Evolutionary conservation across 768 basidiomycete species (phyloP), one percentile per base, ranked within the genome.

Genomic region (Leccinum boreale): DNA sequence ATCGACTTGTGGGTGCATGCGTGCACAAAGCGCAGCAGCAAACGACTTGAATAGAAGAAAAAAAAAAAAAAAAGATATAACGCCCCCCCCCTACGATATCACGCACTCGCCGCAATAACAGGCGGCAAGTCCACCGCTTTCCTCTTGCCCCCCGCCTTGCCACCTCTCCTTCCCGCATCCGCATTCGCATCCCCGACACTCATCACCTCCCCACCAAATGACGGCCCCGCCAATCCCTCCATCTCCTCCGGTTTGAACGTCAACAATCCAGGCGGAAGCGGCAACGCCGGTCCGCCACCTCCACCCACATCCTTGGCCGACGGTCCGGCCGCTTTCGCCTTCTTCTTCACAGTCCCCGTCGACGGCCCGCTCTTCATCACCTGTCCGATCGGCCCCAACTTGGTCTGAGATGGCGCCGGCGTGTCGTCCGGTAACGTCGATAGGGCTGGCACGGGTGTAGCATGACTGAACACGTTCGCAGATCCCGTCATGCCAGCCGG

Each of bases 381-480:
- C 69, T 92, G 89, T 7, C 91, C 91, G 17, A 92, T 73, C 0
- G 91, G 92, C 0, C 90, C 89, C 64, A 92, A 82, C 76, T 89
- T 92, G 47, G 80, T 74, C 62, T 90, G 89, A 3, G 76, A 68
- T 11, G 81, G 65, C 35, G 74, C 74, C 0, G 88, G 85, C 2
- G 72, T 35, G 63, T 93, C 91, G 76, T 93, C 91, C 9, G 80
- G 78, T 4, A 92, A 76, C 4, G 77, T 68, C 15, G 82, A 55
- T 21, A 65, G 19, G 8, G 64, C 56, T 44, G 61, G n/a, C 19
- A 46, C 36, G 10, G 39, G 36, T 17, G 42, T 19, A n/a, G 50
- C 17, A 21, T 59, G 17, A 3, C 44, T 59, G 11, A 24, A 21
- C 15, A 28, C 23, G 3, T 35, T 51, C 33, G 14, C 17, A 1